Conservation (phyloP, 2,329 filamentous ascomycete genomes). For the Zelopaecilomyces penicillatus region DNA sequence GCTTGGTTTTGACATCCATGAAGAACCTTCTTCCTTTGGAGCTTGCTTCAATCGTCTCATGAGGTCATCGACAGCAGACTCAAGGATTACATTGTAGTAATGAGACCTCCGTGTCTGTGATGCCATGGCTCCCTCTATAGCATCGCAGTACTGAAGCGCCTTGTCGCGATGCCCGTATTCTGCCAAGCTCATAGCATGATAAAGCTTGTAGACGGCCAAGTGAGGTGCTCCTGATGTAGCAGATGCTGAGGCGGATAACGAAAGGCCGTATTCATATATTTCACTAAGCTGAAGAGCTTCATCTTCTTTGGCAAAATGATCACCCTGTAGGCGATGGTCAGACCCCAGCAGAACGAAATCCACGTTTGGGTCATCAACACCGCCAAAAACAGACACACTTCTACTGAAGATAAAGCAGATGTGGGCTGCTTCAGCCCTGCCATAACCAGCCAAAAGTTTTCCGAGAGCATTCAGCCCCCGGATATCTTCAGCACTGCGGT, state of each 20-base stretch:
- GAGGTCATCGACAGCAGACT: conserved; percentile 73
- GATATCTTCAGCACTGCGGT: conserved; percentile 72
- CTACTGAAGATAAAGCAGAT: conserved; percentile 88
- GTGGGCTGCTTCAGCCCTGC: conserved; percentile 83
- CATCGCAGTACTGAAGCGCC: conserved; percentile 85
- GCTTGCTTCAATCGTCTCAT: conserved; percentile 75
- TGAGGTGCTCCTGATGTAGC: conserved; percentile 61
- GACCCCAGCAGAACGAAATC: conserved; percentile 79
- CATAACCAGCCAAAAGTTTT: conserved; percentile 74
- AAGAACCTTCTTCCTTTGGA: conserved; percentile 69
- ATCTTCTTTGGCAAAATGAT: conserved; percentile 68
- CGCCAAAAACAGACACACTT: conserved; percentile 62
- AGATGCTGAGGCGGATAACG: conserved; percentile 51
- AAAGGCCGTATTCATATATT: conserved; percentile 83
- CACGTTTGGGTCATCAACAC: conserved; percentile 69
- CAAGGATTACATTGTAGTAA: conserved; percentile 73
- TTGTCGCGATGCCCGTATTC: conserved; percentile 76
- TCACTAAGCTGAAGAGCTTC: conserved; percentile 92
- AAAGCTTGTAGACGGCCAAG: conserved; percentile 81
- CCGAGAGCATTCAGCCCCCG: conserved; percentile 73
- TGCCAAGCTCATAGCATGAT: conserved; percentile 75
- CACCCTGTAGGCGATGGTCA: conserved; percentile 64
- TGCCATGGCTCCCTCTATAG: conserved; percentile 66
- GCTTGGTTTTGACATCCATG: conserved; percentile 90
- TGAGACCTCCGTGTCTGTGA: conserved; percentile 75